These are phyloP conservation scores for Polyporus arcularius DNA, from an alignment of 768 basidiomycete genomes.

Conservation along the genomic window DNA sequence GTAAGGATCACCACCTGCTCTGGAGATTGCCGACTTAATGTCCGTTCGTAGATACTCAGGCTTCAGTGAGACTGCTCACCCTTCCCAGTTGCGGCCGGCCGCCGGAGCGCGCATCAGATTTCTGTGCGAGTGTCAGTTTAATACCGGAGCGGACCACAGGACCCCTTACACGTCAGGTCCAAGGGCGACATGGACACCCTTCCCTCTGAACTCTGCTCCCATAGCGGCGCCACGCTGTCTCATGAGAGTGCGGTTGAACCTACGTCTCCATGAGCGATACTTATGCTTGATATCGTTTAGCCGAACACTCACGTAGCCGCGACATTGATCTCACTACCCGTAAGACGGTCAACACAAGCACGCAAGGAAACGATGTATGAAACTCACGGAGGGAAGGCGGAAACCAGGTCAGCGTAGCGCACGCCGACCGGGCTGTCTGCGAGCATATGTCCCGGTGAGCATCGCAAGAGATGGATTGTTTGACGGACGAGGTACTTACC, in stretches of 20 bases:
- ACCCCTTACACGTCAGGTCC: constrained; percentile 80
- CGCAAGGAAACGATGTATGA: not conserved
- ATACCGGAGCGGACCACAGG: too few species aligned
- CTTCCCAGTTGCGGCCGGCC: constrained; percentile 92
- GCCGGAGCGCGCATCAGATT: constrained; percentile 34
- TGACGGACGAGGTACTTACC: not conserved
- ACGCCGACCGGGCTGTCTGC: constrained; percentile 42
- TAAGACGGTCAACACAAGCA: not conserved
- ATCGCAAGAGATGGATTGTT: not conserved
- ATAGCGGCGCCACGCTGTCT: constrained; percentile 75
- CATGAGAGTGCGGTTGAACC: constrained; percentile 78
- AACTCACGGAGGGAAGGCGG: constrained; percentile 43
- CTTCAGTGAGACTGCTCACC: constrained; percentile 73
- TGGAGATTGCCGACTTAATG: constrained; percentile 60
- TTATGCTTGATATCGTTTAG: not conserved
- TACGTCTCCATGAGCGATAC: constrained; percentile 25
- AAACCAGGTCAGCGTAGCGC: constrained; percentile 41
- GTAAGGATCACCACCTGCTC: constrained; percentile 82
- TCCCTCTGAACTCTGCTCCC: constrained; percentile 79
- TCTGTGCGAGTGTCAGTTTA: not conserved
- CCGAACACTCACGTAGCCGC: constrained; percentile 66
- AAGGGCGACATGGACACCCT: constrained; percentile 81
- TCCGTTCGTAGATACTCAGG: constrained; percentile 71
- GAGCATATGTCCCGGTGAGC: too few species aligned
- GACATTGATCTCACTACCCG: constrained; percentile 44